phyloP scores from a whole-genome alignment of 129 eudicot genomes.

The Pulicaria dysenterica region DNA sequence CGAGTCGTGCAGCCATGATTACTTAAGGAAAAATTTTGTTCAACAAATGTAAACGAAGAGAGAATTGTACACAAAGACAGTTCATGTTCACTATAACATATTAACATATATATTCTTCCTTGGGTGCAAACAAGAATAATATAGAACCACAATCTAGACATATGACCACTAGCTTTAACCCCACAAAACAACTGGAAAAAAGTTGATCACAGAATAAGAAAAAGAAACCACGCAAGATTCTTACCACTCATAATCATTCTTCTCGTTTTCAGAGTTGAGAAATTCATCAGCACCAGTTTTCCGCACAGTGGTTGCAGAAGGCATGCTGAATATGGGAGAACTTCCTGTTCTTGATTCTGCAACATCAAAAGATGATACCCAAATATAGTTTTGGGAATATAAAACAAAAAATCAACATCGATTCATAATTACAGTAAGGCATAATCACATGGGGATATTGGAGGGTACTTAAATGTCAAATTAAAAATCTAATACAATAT shows the following conservation, averaged over 20 bases:
- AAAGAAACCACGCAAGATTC: slow-evolving; percentile 5
- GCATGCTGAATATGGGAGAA: slow-evolving; percentile 58
- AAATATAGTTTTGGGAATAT: neutral
- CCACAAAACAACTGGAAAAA: slow-evolving; percentile 24
- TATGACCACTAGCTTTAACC: slow-evolving; percentile 30
- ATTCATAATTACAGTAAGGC: neutral
- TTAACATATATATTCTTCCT: slow-evolving; percentile 7
- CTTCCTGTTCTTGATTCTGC: slow-evolving; percentile 67
- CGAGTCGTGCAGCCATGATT: neutral
- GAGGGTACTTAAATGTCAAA: slow-evolving; percentile 9
- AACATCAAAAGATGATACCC: slow-evolving; percentile 4
- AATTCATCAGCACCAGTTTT: slow-evolving; percentile 85
- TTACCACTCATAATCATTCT: slow-evolving; percentile 99
- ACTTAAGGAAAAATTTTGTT: neutral
- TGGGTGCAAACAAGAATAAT: slow-evolving; percentile 17
- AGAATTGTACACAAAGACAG: too few relatives aligned
- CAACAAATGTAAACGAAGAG: neutral
- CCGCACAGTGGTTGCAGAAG: slow-evolving; percentile 56
- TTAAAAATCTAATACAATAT: neutral
- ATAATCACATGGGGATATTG: slow-evolving; percentile 3
- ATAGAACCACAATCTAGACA: slow-evolving; percentile 10
- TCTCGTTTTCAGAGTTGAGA: slow-evolving; percentile 87
- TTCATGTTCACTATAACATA: neutral
- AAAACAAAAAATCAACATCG: slow-evolving; percentile 1
- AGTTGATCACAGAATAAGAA: neutral